Evolutionary conservation across 2,329 filamentous ascomycete genomes (phyloP).

Genomic region (Pseudophaeomoniella oleicola): DNA sequence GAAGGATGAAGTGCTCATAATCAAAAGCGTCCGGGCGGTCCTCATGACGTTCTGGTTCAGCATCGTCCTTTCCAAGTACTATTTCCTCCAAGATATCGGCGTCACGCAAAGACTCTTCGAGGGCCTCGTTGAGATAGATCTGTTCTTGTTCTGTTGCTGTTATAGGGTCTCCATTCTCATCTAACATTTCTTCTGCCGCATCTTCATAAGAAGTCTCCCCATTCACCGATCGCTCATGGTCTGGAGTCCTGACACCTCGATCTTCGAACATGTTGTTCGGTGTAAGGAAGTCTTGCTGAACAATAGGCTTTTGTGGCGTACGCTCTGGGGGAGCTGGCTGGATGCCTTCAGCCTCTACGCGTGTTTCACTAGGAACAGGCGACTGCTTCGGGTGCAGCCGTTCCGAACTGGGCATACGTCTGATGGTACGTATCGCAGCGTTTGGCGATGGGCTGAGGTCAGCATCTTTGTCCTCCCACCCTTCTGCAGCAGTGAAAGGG

Average conservation of each 20-base stretch:
- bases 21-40: conserved; percentile 92
- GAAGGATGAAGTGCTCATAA: conserved; percentile 89
- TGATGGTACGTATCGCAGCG: not conserved
- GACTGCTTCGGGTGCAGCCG: not conserved
- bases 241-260: conserved; percentile 7
- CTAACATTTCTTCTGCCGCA: conserved; percentile 23
- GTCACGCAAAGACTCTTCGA: conserved; percentile 23
- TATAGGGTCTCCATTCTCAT: conserved; percentile 18
- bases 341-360: not conserved
- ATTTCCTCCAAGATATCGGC: conserved; percentile 19
- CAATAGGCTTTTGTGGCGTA: not conserved
- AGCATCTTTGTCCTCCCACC: not conserved
- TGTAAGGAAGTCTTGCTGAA: not conserved
- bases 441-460: not conserved
- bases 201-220: conserved; percentile 26
- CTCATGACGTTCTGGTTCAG: conserved; percentile 62
- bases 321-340: not conserved
- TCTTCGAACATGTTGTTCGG: not conserved
- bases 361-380: not conserved
- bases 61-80: conserved; percentile 35
- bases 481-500: conserved; percentile 56
- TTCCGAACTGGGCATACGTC: not conserved
- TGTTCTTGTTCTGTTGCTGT: conserved; percentile 18
- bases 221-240: conserved; percentile 38
- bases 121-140: conserved; percentile 38